phyloP scores from a whole-genome alignment of 2,329 filamentous ascomycete genomes.

The Nothophaeocryptopus gaeumannii region DNA sequence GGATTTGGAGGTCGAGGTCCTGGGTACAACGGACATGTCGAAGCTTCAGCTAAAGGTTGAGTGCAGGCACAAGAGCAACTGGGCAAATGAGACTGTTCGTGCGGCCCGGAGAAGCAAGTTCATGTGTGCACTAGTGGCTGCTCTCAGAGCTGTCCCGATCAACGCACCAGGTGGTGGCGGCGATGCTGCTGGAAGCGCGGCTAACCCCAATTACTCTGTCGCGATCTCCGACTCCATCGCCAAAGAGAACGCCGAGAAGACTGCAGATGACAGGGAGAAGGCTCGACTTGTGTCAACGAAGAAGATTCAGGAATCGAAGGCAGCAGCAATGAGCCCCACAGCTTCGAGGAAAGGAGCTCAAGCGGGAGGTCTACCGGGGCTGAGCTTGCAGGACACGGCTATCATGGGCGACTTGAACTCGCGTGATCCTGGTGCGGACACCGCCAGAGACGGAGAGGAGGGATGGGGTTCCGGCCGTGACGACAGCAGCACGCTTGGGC shows the following conservation, averaged over 20 bases:
- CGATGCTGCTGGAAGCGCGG: constrained; percentile 57
- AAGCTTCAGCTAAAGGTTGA: constrained; percentile 80
- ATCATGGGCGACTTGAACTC: constrained; percentile 47
- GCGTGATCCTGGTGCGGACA: constrained; percentile 43
- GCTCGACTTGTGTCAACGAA: constrained; percentile 61
- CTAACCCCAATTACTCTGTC: constrained; percentile 81
- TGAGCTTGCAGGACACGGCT: constrained; percentile 26
- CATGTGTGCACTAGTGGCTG: constrained; percentile 86
- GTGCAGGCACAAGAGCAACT: constrained; percentile 76
- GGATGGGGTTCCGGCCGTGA: constrained; percentile 44
- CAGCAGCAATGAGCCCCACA: constrained; percentile 16
- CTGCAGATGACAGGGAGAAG: constrained; percentile 46
- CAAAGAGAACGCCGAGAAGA: constrained; percentile 56
- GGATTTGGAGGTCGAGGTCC: constrained; percentile 74
- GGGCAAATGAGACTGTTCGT: constrained; percentile 71
- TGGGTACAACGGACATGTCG: constrained; percentile 78
- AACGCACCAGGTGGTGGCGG: constrained; percentile 72
- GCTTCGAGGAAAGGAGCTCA: constrained; percentile 15
- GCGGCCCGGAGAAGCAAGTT: constrained; percentile 86
- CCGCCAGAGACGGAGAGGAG: constrained; percentile 42
- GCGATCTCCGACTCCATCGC: constrained; percentile 69
- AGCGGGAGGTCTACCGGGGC: constrained; percentile 22
- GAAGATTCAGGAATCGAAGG: constrained; percentile 30
- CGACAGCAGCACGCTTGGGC: constrained; percentile 36
- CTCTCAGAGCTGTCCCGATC: constrained; percentile 84